Conservation (phyloP, 1,284 basidiomycete genomes). For the Tetrapyrgos nigripes region DNA sequence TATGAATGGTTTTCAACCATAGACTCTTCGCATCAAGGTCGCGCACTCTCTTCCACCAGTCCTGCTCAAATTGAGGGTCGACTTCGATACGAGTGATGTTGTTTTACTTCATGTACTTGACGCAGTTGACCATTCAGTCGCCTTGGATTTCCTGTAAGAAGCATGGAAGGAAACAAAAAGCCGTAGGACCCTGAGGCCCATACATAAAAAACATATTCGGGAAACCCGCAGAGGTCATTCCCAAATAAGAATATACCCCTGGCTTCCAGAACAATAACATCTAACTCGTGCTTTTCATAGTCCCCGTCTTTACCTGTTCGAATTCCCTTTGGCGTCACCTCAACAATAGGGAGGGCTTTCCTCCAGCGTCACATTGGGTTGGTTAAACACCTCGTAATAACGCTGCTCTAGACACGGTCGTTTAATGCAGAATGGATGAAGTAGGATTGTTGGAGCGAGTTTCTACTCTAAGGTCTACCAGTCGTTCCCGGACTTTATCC, state of each 20-base stretch:
- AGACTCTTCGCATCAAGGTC: background rate
- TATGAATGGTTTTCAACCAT: background rate
- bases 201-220: constrained; percentile 35
- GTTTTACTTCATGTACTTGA: constrained; percentile 21
- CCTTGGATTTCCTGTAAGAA: constrained; percentile 28
- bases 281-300: constrained; percentile 25
- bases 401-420: constrained; percentile 24
- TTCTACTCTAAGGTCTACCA: constrained; percentile 27
- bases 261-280: constrained; percentile 24
- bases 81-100: constrained; percentile 24
- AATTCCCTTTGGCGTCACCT: constrained; percentile 25
- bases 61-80: constrained; percentile 22
- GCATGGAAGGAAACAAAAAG: constrained; percentile 17
- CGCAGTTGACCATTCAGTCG: constrained; percentile 28
- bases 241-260: constrained; percentile 27
- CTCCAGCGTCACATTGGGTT: constrained; percentile 28
- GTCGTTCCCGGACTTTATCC: constrained; percentile 24
- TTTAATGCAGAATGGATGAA: constrained; percentile 28
- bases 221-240: constrained; percentile 22
- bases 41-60: constrained; percentile 19
- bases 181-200: constrained; percentile 30
- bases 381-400: constrained; percentile 33
- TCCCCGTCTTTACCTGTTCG: constrained; percentile 25
- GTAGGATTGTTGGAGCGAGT: constrained; percentile 27
- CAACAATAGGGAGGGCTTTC: constrained; percentile 26